Evolutionary conservation across 768 basidiomycete species (phyloP), one percentile per base, ranked within the genome.

Genomic region (Grammothele lineata): DNA sequence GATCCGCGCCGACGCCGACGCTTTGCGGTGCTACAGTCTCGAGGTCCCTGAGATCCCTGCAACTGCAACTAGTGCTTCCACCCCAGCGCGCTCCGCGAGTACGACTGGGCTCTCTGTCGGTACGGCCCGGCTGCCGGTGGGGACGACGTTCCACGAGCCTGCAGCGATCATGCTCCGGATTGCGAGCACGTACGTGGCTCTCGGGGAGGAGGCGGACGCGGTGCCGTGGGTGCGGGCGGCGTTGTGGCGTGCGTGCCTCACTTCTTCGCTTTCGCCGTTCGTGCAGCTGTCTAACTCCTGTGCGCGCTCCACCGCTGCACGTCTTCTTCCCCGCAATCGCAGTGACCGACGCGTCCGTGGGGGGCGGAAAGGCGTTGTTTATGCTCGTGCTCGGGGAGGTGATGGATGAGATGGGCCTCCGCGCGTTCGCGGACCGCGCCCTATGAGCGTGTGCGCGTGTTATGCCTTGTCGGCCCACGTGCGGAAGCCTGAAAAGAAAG

Each of bases 301-400:
- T 36, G 35, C 35, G n/a, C n/a, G 27, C 8, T 30, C 27, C 27
- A 7, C 8, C 27, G 27, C 27, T 30, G 27, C n/a, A n/a, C n/a
- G n/a, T n/a, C n/a, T n/a, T n/a, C n/a, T n/a, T n/a, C n/a, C n/a
- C n/a, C n/a, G n/a, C n/a, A 30, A 7, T 14, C 27, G 22, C 37
- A 53, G 52, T 53, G 23, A 48, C 47, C 1, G 40, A 48, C 14
- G 37, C 39, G 17, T 48, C 47, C 2, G 43, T 48, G 9, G 52
- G 52, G 3, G 47, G 47, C 3, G 52, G 47, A n/a, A 49, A 45
- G 36, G 47, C 33, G 22, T 27, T 53, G 19, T 53, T 53, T 47
- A 40, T 53, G 47, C 5, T 42, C n/a, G 17, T 48, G 2, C 47
- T 45, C 30, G 47, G 40, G 22, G 40, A 45, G 37, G 35, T 39